Conservation (phyloP, 257 asterid genomes). For the Primulina huaijiensis region DNA sequence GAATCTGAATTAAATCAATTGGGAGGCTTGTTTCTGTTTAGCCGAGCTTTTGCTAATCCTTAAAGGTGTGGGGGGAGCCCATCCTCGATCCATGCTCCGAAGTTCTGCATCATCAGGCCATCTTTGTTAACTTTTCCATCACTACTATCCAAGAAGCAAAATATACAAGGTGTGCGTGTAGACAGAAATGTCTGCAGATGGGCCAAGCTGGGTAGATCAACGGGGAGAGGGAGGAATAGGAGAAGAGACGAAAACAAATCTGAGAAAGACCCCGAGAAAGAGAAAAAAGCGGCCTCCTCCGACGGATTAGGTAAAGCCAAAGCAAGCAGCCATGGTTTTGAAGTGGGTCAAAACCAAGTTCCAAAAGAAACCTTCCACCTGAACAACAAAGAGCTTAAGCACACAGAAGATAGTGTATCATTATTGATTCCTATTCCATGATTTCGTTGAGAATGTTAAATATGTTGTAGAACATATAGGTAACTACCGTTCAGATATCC, state of each 20-base stretch:
- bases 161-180: neutral
- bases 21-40: neutral
- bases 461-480: neutral
- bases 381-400: no score
- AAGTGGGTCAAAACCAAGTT: slow-evolving; percentile 75
- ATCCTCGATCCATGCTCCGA: no score
- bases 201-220: slow-evolving; percentile 95
- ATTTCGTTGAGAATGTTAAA: neutral
- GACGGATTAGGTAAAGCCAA: slow-evolving; percentile 63
- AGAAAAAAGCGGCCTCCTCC: slow-evolving; percentile 35
- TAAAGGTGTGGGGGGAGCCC: no score
- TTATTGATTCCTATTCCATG: neutral
- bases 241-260: slow-evolving; percentile 42
- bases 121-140: neutral
- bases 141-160: neutral
- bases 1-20: neutral
- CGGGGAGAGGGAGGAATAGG: slow-evolving; percentile 97
- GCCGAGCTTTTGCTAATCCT: neutral
- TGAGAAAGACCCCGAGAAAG: slow-evolving; percentile 33
- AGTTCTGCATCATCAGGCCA: neutral
- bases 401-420: neutral
- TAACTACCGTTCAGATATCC: neutral
- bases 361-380: slow-evolving; percentile 45
- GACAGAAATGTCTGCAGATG: slow-evolving; percentile 53
- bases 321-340: slow-evolving; percentile 12